Evolutionary conservation across 768 basidiomycete genomes (phyloP), one percentile per base, ranked within the genome.

Genomic region (Termitomyces sp.): DNA sequence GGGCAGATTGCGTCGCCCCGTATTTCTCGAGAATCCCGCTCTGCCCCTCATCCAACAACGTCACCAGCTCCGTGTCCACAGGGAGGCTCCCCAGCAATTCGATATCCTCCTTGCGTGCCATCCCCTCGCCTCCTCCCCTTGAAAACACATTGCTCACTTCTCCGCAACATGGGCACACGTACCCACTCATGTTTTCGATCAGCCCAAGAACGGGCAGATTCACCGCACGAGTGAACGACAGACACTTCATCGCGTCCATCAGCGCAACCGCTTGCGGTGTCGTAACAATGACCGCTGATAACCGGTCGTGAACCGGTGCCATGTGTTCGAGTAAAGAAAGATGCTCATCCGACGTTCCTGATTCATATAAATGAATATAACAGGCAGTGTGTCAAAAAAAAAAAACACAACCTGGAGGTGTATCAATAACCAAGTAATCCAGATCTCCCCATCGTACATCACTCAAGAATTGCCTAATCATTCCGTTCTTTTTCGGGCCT

Each of bases 271-370:
- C 93, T 72, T 99, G 97, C 12, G 97, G 97, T 2, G 97, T 98
- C 32, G 97, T 97, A 61, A 99, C 96, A 57, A 99, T 83, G 55
- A 98, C 78, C 30, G 92, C 87, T 44, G 88, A 85, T 57, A 98
- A 68, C 41, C 86, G 81, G 58, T 82, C 75, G 64, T 88, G 88
- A 17, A 91, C 77, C 0, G 93, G 93, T 24, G 90, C 85, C 66
- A 98, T 81, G 66, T 98, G 94, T 64, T 98, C 95, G 59, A 98
- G 76, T 46, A 99, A 77, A 35, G 96, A 97, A 43, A 99, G 79
- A 74, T 98, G 97, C 68, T 99, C 97, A 73, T 99, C 97, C 21
- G 97, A 98, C 40, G 97, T 99, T 34, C 97, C 96, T 99, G 63
- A 17, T 60, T 41, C 51, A 59, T 64, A 59, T 54, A 28, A 50